Conservation (phyloP, 2,329 filamentous ascomycete genomes). For the Apiospora hydei region DNA sequence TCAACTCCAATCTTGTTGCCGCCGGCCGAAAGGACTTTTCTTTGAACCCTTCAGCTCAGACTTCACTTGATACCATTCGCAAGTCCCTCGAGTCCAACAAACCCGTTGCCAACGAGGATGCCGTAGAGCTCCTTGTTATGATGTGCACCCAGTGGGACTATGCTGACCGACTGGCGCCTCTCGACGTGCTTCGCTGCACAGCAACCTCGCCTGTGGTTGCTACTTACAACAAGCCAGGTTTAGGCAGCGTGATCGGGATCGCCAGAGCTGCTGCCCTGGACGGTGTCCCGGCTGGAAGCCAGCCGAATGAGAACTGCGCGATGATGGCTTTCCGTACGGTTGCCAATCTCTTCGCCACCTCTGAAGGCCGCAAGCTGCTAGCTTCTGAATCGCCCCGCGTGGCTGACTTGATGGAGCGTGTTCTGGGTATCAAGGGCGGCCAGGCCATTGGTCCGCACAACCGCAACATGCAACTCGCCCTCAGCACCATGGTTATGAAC, state of each 20-base stretch:
- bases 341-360: slow-evolving; percentile 82
- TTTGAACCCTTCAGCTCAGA: slow-evolving; percentile 75
- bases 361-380: slow-evolving; percentile 69
- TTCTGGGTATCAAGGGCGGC: slow-evolving; percentile 59
- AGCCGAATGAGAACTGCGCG: slow-evolving; percentile 76
- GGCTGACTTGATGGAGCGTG: slow-evolving; percentile 67
- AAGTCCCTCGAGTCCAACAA: slow-evolving; percentile 67
- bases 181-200: slow-evolving; percentile 88
- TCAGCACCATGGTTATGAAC: slow-evolving; percentile 85
- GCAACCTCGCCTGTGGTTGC: slow-evolving; percentile 74
- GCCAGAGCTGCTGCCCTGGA: slow-evolving; percentile 49
- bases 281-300: slow-evolving; percentile 60
- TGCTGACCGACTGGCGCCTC: slow-evolving; percentile 78
- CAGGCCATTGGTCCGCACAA: slow-evolving; percentile 65
- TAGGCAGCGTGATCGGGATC: slow-evolving; percentile 66
- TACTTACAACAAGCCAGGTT: slow-evolving; percentile 59
- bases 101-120: slow-evolving; percentile 56
- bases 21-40: slow-evolving; percentile 76
- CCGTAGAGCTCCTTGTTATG: slow-evolving; percentile 72
- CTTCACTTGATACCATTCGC: slow-evolving; percentile 66
- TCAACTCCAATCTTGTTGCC: slow-evolving; percentile 77
- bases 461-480: slow-evolving; percentile 82
- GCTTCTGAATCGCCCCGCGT: slow-evolving; percentile 64
- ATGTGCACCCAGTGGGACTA: slow-evolving; percentile 83
- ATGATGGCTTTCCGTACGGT: slow-evolving; percentile 88